Conservation (phyloP, 2,329 filamentous ascomycete genomes). For the Pseudopithomyces chartarum region DNA sequence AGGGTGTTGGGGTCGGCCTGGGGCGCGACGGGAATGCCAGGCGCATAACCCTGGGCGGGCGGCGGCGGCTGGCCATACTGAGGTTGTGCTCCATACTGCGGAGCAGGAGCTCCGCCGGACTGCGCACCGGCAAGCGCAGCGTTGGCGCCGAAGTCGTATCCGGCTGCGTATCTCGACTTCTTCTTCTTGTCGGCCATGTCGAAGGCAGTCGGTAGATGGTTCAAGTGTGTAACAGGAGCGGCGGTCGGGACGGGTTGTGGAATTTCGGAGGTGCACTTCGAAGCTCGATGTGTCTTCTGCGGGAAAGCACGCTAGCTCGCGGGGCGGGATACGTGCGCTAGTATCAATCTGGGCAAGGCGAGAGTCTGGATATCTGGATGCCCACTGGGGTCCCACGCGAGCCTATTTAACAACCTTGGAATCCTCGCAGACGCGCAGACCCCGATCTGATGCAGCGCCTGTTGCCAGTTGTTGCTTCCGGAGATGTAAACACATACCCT, state of each 20-base stretch:
- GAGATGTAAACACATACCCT: too few species aligned
- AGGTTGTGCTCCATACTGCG: conserved; percentile 30
- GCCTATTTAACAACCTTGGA: not conserved
- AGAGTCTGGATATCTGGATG: too few species aligned
- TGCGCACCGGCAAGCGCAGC: conserved; percentile 43
- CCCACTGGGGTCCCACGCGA: too few species aligned
- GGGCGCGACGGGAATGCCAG: conserved; percentile 34
- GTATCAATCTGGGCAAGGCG: too few species aligned
- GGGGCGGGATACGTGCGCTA: too few species aligned
- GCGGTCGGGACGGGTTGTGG: conserved; percentile 9
- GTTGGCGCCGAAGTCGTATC: conserved; percentile 95
- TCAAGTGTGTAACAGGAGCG: conserved; percentile 14
- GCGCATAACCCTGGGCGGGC: conserved; percentile 45
- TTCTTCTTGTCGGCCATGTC: conserved; percentile 65
- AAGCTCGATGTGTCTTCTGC: conserved; percentile 44
- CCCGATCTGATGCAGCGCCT: too few species aligned
- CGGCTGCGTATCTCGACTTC: conserved; percentile 85
- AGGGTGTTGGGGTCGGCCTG: conserved; percentile 64
- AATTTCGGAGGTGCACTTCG: conserved; percentile 30
- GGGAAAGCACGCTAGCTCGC: conserved; percentile 23
- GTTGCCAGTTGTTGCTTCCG: too few species aligned
- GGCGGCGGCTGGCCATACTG: conserved; percentile 38
- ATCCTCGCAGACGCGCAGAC: conserved; percentile 5
- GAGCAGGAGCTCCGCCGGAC: conserved; percentile 52
- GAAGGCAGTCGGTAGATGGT: conserved; percentile 17